These are phyloP conservation scores for Epichloe elymi DNA, from an alignment of 2,329 filamentous ascomycete species.

Conservation along the genomic window DNA sequence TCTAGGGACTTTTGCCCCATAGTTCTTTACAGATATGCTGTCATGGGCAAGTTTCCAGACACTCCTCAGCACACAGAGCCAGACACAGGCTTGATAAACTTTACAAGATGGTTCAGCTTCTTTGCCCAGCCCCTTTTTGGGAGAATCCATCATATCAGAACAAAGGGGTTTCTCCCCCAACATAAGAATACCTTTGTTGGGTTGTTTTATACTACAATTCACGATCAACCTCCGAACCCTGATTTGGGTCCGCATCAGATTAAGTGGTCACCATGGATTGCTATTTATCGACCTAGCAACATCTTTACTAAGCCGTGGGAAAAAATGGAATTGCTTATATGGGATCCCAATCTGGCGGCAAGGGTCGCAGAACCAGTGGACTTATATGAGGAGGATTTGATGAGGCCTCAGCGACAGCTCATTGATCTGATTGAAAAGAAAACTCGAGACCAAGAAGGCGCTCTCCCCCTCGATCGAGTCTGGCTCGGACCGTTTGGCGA, in stretches of 20 bases:
- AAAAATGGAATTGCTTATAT: conserved; percentile 38
- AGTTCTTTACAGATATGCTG: conserved; percentile 23
- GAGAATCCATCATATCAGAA: no score
- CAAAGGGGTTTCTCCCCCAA: not conserved
- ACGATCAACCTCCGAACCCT: not conserved
- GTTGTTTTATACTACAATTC: conserved; percentile 31
- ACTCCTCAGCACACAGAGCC: conserved; percentile 13
- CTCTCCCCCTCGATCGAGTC: conserved; percentile 25
- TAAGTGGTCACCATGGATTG: conserved; percentile 32
- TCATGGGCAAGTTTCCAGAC: conserved; percentile 25
- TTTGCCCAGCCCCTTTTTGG: conserved; percentile 5
- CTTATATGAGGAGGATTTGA: conserved; percentile 23
- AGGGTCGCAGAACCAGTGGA: conserved; percentile 10
- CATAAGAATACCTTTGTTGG: conserved; percentile 18
- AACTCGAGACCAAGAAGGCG: conserved; percentile 16
- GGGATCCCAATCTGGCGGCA: conserved; percentile 28
- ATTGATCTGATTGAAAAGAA: conserved; percentile 23
- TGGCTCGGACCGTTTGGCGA: conserved; percentile 29
- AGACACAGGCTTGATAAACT: conserved; percentile 9
- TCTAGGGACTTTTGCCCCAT: conserved; percentile 9
- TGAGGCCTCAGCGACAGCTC: conserved; percentile 31
- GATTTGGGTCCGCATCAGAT: not conserved
- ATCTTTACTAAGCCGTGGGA: conserved; percentile 19
- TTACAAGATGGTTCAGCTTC: conserved; percentile 13
- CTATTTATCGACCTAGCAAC: conserved; percentile 31